Evolutionary conservation across 164 flowering plant species (phyloP).

Genomic region (Protea cynaroides): DNA sequence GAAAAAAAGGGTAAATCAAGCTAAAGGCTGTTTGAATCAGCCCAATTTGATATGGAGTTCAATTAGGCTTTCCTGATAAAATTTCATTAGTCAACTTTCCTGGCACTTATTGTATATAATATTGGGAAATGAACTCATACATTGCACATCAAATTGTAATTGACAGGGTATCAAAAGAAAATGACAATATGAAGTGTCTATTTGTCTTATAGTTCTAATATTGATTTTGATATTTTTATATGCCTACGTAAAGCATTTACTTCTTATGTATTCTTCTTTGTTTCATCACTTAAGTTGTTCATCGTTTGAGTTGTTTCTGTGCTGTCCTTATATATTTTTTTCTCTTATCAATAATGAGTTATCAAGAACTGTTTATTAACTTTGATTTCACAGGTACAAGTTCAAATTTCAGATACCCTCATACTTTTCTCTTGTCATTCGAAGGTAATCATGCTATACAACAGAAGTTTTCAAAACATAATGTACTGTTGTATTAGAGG

Average conservation of each 20-base stretch:
- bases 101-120: no score
- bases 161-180: no score
- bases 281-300: neutral
- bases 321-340: neutral
- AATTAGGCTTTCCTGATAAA: no score
- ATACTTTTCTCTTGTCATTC: constrained; percentile 89
- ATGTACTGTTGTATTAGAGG: neutral
- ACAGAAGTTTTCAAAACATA: neutral
- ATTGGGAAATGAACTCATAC: no score
- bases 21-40: no score
- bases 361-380: neutral
- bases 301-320: neutral
- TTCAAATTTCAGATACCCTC: constrained; percentile 93
- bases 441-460: constrained; percentile 50
- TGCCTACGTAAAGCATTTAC: neutral
- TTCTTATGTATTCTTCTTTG: neutral
- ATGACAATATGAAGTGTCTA: no score
- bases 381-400: constrained; percentile 69
- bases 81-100: no score
- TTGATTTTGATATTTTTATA: neutral
- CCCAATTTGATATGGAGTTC: no score
- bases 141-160: no score
- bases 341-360: neutral
- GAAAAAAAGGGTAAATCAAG: no score
- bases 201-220: neutral